These are phyloP conservation scores for Peronospora tabacina DNA, from an alignment of 352 stramenopile genomes.

Conservation along the genomic window DNA sequence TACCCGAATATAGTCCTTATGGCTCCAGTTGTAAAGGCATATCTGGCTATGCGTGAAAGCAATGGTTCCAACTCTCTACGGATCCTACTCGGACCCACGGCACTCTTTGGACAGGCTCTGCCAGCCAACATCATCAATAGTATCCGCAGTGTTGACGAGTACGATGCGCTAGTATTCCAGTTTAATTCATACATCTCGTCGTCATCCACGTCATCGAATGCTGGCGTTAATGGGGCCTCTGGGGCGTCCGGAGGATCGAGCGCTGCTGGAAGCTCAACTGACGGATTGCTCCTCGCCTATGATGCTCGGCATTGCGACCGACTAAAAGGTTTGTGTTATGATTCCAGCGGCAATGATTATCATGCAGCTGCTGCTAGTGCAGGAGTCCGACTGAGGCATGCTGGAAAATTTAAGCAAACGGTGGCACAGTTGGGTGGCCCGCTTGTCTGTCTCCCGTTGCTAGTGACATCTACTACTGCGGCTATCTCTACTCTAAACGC, in stretches of 20 bases:
- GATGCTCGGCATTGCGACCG: constrained; percentile 59
- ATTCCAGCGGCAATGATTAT: constrained; percentile 63
- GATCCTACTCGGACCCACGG: constrained; percentile 53
- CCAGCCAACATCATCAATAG: constrained; percentile 53
- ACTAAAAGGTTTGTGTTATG: constrained; percentile 52
- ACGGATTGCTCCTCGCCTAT: constrained; percentile 57
- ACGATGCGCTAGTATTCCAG: constrained; percentile 66
- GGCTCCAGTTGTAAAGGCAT: constrained; percentile 67
- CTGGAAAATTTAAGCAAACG: constrained; percentile 64
- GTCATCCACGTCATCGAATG: constrained; percentile 43
- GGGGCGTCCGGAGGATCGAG: constrained; percentile 20
- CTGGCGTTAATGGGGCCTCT: constrained; percentile 22
- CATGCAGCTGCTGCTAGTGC: constrained; percentile 50
- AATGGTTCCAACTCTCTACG: constrained; percentile 49
- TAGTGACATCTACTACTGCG: constrained; percentile 43
- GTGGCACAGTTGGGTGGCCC: constrained; percentile 58
- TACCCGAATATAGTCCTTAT: constrained; percentile 77
- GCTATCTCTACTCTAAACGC: constrained; percentile 26
- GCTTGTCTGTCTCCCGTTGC: constrained; percentile 52
- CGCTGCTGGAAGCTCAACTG: constrained; percentile 29
- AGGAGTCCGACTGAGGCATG: constrained; percentile 50
- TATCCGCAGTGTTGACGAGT: constrained; percentile 63
- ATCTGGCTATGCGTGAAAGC: constrained; percentile 71
- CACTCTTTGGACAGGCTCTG: constrained; percentile 52
- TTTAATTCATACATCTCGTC: constrained; percentile 76